These are phyloP conservation scores for Metschnikowia continentalis DNA, from an alignment of 805 yeast species.

Conservation along the genomic window DNA sequence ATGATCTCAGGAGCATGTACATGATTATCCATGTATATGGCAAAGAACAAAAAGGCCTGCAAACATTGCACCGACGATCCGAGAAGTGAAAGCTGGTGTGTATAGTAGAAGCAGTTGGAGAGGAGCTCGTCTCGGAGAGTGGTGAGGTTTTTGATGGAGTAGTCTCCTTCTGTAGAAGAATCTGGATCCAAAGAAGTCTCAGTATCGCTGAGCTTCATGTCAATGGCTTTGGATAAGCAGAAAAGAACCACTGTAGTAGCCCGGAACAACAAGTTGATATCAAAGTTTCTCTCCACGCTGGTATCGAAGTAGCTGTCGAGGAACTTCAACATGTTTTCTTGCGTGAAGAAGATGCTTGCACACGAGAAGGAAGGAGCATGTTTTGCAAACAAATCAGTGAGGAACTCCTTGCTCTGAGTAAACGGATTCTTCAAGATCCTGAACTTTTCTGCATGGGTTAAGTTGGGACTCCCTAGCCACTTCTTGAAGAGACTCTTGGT, in stretches of 20 bases:
- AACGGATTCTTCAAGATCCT: conserved; percentile 24
- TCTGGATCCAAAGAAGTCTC: not conserved
- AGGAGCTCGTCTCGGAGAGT: not conserved
- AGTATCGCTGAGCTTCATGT: not conserved
- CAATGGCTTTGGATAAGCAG: conserved; percentile 5
- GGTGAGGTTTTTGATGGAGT: not conserved
- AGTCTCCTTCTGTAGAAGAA: not conserved
- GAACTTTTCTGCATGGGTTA: conserved; percentile 18
- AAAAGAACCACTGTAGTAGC: conserved; percentile 8
- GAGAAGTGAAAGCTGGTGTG: conserved; percentile 3
- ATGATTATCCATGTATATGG: conserved; percentile 6
- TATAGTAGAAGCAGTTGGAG: conserved; percentile 2
- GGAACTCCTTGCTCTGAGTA: conserved; percentile 14
- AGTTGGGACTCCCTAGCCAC: conserved; percentile 31
- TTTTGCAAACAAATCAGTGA: conserved; percentile 3
- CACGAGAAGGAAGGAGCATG: conserved; percentile 4
- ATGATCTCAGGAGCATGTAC: conserved; percentile 20
- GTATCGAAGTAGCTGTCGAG: conserved; percentile 8
- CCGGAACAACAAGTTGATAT: conserved; percentile 6
- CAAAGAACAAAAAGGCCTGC: conserved; percentile 9
- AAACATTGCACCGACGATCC: conserved; percentile 6
- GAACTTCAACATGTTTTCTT: not conserved
- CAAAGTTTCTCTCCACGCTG: conserved; percentile 1
- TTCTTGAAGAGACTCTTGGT: conserved; percentile 16
- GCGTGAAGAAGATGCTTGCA: conserved; percentile 4